These are phyloP conservation scores for Chionographis japonica DNA, from an alignment of 106 monocot species.

Conservation along the genomic window DNA sequence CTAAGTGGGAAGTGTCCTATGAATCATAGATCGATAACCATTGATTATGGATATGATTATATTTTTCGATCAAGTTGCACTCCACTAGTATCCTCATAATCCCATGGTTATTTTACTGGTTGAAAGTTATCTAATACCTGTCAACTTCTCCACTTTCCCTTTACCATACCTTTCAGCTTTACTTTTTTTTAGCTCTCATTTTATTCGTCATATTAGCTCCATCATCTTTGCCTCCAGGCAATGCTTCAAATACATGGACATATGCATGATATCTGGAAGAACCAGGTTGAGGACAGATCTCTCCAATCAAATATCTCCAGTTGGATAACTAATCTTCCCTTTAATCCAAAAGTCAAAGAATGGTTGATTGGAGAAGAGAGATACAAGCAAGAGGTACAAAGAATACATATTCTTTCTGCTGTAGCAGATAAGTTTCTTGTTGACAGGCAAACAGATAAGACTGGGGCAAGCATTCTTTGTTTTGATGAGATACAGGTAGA, in stretches of 20 bases:
- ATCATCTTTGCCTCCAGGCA: conserved; percentile 42
- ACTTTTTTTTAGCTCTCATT: no score
- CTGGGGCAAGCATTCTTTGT: conserved; percentile 87
- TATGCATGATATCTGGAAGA: conserved; percentile 87
- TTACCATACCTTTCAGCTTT: no score
- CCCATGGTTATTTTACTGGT: no score
- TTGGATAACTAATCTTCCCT: conserved; percentile 78
- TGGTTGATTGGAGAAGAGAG: conserved; percentile 94
- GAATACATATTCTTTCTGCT: conserved; percentile 82
- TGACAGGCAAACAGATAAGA: conserved; percentile 52
- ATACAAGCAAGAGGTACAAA: conserved; percentile 62
- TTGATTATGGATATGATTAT: no score
- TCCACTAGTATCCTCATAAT: no score
- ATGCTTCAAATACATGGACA: conserved; percentile 95
- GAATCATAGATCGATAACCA: no score
- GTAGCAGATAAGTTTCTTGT: conserved; percentile 93
- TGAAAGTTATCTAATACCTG: no score
- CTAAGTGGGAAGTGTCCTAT: no score
- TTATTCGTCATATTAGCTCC: background rate
- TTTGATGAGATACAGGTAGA: conserved; percentile 98
- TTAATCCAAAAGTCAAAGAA: conserved; percentile 83
- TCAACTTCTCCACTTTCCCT: no score
- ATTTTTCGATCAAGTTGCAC: no score
- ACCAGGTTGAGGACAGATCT: conserved; percentile 43
- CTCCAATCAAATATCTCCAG: conserved; percentile 35